A percentile compares a stretch with the other conserved stretches of the same genome.
Evolutionary conservation across 176 grass and related monocot genomes (phyloP).

Genomic region (Bolboschoenus planiculmis): DNA sequence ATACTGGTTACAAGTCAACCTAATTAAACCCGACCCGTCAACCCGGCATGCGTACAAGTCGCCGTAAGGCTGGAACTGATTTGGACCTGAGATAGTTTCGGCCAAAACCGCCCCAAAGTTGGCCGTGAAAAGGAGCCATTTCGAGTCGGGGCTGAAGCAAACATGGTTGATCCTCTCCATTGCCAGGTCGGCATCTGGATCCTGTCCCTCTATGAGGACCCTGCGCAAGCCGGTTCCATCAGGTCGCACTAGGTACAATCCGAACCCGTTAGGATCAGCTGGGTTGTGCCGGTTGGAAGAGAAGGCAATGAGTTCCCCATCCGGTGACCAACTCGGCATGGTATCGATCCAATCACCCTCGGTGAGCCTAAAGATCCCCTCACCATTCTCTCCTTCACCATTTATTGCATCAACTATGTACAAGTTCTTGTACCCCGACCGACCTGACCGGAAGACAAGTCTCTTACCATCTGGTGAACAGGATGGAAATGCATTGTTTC

Average conservation of each 20-base stretch:
- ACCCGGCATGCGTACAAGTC: slow-evolving; percentile 67
- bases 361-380: slow-evolving; percentile 36
- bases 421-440: slow-evolving; percentile 84
- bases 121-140: slow-evolving; percentile 78
- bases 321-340: slow-evolving; percentile 87
- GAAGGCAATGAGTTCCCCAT: slow-evolving; percentile 79
- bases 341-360: slow-evolving; percentile 88
- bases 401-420: slow-evolving; percentile 60
- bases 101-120: slow-evolving; percentile 52
- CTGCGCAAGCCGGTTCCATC: slow-evolving; percentile 51
- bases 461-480: slow-evolving; percentile 67
- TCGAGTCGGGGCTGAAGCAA: slow-evolving; percentile 74
- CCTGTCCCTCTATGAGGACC: slow-evolving; percentile 48
- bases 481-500: slow-evolving; percentile 86
- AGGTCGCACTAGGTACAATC: slow-evolving; percentile 69
- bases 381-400: slow-evolving; percentile 37
- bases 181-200: slow-evolving; percentile 36
- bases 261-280: slow-evolving; percentile 40
- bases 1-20: slow-evolving; percentile 76
- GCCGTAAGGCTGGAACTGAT: slow-evolving; percentile 89
- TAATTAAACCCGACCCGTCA: slow-evolving; percentile 40
- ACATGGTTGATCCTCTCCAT: slow-evolving; percentile 91
- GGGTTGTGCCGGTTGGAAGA: slow-evolving; percentile 88
- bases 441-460: slow-evolving; percentile 82
- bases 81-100: slow-evolving; percentile 53